Evolutionary conservation across 2,329 filamentous ascomycete species (phyloP), one percentile per base, ranked within the genome.

Genomic region (Aureobasidium lini): DNA sequence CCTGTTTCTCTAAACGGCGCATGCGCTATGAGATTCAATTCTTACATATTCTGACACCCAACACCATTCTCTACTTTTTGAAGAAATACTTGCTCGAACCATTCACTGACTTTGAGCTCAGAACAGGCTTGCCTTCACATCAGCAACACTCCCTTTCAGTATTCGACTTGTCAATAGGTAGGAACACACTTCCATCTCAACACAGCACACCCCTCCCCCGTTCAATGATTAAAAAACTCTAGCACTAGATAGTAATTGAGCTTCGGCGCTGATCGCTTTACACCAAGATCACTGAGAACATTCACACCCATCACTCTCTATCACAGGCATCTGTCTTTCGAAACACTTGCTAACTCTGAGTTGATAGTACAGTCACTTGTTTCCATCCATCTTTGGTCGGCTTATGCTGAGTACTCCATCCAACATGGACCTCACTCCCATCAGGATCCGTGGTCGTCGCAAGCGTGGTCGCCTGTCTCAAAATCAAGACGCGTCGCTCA

Each of bases 11-110:
- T 82, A 87, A 86, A 91, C 86, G 87, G 81, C 77, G 72, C 77
- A 78, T 82, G 78, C 83, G 75, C 79, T 69, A 71, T 95, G 91
- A 96, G 88, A 95, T 89, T 91, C 77, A 86, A 84, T 72, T 54
- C 91, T 96, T 96, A 96, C 91, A 95, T 96, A 95, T 96, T 90
- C 91, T 96, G 91, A 96, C 56, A 36, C 36, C 29, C 40, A 18
- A n/a, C 37, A 57, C 36, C n/a, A 39, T 54, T 28, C 49, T 23
- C 31, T 10, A 43, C 46, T 16, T 5, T 43, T 15, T 31, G 7
- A 6, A 42, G 8, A 15, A 48, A 16, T 6, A 37, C 46, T 47
- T 34, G 39, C 57, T 59, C 37, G 32, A 59, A 31, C 10, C 15
- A 23, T 43, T 48, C 32, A 40, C 54, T 57, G 43, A 57, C 54